A percentile compares a stretch with the other conserved stretches of the same genome.
These are phyloP conservation scores for Suillus ampliporus DNA, from an alignment of 768 basidiomycete species.

Conservation along the genomic window DNA sequence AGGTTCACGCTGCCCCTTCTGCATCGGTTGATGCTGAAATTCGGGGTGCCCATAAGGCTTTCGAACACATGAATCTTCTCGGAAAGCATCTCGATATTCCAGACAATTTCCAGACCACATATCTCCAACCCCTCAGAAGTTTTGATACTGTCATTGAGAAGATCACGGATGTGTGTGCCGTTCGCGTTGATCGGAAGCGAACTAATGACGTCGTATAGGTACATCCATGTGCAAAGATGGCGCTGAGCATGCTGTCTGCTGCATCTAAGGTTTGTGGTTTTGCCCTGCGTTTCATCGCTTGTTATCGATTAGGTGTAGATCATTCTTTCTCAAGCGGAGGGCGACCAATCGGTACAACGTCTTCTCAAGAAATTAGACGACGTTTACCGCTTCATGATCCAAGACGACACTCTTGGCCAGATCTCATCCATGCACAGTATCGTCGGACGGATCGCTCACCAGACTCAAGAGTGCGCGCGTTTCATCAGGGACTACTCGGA, in stretches of 20 bases:
- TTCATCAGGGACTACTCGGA: constrained; percentile 35
- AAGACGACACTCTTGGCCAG: background rate
- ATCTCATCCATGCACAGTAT: background rate
- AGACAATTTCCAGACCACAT: constrained; percentile 4
- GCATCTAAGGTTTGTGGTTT: constrained; percentile 2
- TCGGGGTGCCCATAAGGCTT: background rate
- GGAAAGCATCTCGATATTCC: no score
- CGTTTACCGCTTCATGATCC: constrained; percentile 7
- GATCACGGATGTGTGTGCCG: background rate
- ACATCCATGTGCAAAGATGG: constrained; percentile 15
- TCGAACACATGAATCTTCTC: background rate
- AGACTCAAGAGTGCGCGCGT: constrained; percentile 33
- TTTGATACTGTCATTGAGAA: background rate
- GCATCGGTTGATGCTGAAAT: background rate
- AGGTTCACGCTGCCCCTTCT: background rate
- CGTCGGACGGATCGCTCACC: constrained; percentile 16
- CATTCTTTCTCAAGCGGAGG: constrained; percentile 10
- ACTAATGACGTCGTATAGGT: background rate
- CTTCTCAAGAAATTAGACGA: constrained; percentile 7
- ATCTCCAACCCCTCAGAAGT: background rate
- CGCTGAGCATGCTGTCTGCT: background rate
- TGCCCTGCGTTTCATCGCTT: background rate
- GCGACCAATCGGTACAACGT: constrained; percentile 4
- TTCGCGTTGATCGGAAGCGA: background rate
- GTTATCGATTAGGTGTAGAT: background rate